Evolutionary conservation across 2,329 filamentous ascomycete species (phyloP), one percentile per base, ranked within the genome.

Genomic region (Ophiostoma quercus): DNA sequence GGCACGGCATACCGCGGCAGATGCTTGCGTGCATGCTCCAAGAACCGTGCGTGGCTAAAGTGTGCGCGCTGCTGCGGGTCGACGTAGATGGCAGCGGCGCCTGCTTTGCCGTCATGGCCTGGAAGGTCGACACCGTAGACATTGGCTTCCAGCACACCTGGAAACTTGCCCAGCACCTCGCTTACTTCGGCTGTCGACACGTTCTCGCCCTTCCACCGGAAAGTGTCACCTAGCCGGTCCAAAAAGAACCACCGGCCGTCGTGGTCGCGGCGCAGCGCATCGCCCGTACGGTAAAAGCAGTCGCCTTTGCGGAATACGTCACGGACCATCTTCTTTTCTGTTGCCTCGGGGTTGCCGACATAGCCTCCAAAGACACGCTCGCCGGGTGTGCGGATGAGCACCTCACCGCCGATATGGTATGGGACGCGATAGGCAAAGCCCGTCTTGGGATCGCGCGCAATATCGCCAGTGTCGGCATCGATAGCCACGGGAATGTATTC

Each of bases 71-170:
- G 71, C 54, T 71, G 43, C 1, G 72, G 73, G 54, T 74, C 72
- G 7, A 75, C 14, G 60, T 68, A 70, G 29, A 75, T 67, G 19
- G 74, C 74, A 0, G 71, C 92, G 74, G 92, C 96, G 1, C 92
- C 92, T 0, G 92, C 92, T 47, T 92, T 85, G 34, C 92, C 92
- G 75, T 96, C 92, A 76, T 96, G 92, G 72, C 91, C 85, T 0
- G 92, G 92, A 6, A 96, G 79, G 60, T 87, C 79, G 1, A 96
- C 91, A 29, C 92, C 92, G 75, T 96, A 96, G 54, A 96, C 92
- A 74, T 95, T 96, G 43, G 91, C 90, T 79, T 96, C 92, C 32
- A 85, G 82, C 19, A 96, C 83, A 1, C 82, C 82, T 0, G 88
- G 82, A 75, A 92, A 90, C 0, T 82, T 79, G 25, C 91, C 89